A percentile compares a stretch with the other conserved stretches of the same genome.
Evolutionary conservation across 2,329 filamentous ascomycete genomes (phyloP).

Genomic region (Elsinoe fawcettii): DNA sequence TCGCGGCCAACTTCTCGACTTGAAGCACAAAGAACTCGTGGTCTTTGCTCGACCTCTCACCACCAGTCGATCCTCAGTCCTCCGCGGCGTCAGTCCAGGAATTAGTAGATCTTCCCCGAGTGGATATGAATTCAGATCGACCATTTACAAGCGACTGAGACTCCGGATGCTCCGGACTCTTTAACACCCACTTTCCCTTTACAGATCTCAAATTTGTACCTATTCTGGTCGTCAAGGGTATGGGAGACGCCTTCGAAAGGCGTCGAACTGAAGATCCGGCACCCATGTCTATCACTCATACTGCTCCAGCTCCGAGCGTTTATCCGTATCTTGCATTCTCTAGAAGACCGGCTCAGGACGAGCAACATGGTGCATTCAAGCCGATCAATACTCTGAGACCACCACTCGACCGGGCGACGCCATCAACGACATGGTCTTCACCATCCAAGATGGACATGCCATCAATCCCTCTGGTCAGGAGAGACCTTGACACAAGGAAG

Average conservation of each 20-base stretch:
- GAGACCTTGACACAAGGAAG: background rate
- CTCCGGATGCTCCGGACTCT: background rate
- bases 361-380: background rate
- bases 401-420: background rate
- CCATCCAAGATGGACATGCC: background rate
- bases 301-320: background rate
- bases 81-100: too few species aligned
- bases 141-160: background rate
- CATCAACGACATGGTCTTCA: background rate
- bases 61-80: too few species aligned
- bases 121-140: background rate
- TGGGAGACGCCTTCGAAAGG: background rate
- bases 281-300: background rate
- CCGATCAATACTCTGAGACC: background rate
- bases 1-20: too few species aligned
- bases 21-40: too few species aligned
- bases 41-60: too few species aligned
- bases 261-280: background rate
- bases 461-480: background rate
- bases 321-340: background rate
- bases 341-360: background rate
- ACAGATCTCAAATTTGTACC: background rate
- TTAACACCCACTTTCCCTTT: background rate
- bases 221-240: background rate
- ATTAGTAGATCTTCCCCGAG: background rate